Base-by-base conservation (phyloP, 176 grass and related monocot species). In the Luzula sylvatica region DNA sequence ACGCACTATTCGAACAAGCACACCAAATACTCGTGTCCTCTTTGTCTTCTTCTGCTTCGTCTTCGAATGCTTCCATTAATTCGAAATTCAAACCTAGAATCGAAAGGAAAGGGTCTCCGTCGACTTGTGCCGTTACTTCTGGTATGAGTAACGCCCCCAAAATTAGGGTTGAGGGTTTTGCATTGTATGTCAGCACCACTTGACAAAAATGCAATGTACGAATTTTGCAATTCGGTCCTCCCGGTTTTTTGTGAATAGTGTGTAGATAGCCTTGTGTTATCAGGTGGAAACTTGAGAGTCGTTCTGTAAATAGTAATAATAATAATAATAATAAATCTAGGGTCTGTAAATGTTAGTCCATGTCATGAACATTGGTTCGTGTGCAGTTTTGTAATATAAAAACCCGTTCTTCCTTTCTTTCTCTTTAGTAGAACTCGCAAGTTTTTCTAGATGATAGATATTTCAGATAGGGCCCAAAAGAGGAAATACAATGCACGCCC, bases 121-220 rank as follows among this genome's bases (percentile, higher is more conserved):
- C 82, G 1, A 75, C 77, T 28, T 94, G 87, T 2, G 56, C 81
- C 41, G 75, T 69, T 19, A 55, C 71, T 15, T 66, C 60, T 49
- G 78, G 61, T 4, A 67, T 67, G 2, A 49, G 43, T 29, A 65
- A 78, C 25, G 82, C 68, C 56, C 82, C 78, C 1, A 82, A 87
- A 66, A 75, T 76, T 16, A 94, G 87, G 56, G 72, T 94, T 0
- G 82, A 94, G 82, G 87, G 87, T 52, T 94, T 94, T 66, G 50
- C 11, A 3, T 21, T 53, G 14, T 24, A 23, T 53, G 50, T 53
- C 21, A 26, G 50, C 24, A 53, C 18, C 18, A 53, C 24, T 53
- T 53, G 20, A 53, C 14, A 35, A 9, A 35, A 35, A 35, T 35
- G 30, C 9, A 9, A 35, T n/a, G n/a, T n/a, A n/a, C n/a, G n/a